Percentiles rank a stretch among this genome's conserved stretches.
Evolutionary conservation across 2,329 filamentous ascomycete species (phyloP).

Genomic region (Drechslerella coelobrocha): DNA sequence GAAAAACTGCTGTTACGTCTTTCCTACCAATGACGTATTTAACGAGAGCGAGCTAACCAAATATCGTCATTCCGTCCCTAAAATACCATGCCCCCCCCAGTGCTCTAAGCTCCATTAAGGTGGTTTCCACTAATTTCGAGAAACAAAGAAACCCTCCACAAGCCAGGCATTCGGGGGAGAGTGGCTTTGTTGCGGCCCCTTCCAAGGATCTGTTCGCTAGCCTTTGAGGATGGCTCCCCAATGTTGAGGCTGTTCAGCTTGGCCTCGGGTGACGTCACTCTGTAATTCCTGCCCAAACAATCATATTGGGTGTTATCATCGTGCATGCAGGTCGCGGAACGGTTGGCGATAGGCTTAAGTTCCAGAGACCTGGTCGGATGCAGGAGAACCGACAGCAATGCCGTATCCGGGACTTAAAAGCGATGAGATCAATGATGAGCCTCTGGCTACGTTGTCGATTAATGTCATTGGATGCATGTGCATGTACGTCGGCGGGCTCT

Average conservation of each 20-base stretch:
- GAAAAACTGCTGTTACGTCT: constrained; percentile 38
- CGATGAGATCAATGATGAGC: constrained; percentile 40
- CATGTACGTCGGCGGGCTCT: too few relatives aligned
- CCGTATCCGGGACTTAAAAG: constrained; percentile 4
- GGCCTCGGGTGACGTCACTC: constrained; percentile 47
- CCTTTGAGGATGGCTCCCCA: constrained; percentile 15
- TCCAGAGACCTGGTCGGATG: constrained; percentile 28
- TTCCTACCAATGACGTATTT: constrained; percentile 47
- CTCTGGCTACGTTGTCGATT: neutral
- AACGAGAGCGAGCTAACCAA: constrained; percentile 30
- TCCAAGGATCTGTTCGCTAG: constrained; percentile 29
- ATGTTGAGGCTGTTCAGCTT: constrained; percentile 47
- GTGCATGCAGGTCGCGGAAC: constrained; percentile 47
- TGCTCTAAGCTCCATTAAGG: neutral
- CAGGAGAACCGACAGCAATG: constrained; percentile 8
- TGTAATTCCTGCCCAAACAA: constrained; percentile 45
- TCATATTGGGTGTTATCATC: constrained; percentile 47
- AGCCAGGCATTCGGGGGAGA: constrained; percentile 18
- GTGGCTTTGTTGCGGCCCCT: too few relatives aligned
- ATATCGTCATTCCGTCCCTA: constrained; percentile 49
- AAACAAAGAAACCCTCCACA: constrained; percentile 24
- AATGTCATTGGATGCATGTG: neutral
- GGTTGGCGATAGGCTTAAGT: constrained; percentile 17
- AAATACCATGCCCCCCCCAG: constrained; percentile 25
- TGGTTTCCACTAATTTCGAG: constrained; percentile 43